These are phyloP conservation scores for Tillandsia fasciculata DNA, from an alignment of 176 grass and related monocot species.

Conservation along the genomic window DNA sequence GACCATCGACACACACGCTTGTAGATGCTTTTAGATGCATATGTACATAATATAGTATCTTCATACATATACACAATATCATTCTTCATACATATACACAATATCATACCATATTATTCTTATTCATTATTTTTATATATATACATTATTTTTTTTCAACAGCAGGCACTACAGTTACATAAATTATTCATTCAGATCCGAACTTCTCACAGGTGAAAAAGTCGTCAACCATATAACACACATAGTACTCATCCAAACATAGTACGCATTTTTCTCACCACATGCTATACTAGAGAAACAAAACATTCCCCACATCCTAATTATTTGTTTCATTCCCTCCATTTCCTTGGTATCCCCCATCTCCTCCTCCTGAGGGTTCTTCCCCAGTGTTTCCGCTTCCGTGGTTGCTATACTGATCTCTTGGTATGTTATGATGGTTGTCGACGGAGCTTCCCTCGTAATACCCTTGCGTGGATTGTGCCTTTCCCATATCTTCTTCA, in stretches of 20 bases:
- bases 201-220: too few species aligned
- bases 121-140: too few species aligned
- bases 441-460: conserved; percentile 18
- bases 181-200: too few species aligned
- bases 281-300: background rate
- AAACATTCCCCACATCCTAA: background rate
- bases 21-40: too few species aligned
- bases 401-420: conserved; percentile 25
- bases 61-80: too few species aligned
- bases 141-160: too few species aligned
- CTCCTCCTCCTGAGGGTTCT: conserved; percentile 1
- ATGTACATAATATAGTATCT: too few species aligned
- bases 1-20: too few species aligned
- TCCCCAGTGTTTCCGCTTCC: conserved; percentile 4
- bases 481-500: conserved; percentile 13
- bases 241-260: background rate
- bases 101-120: too few species aligned
- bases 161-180: too few species aligned
- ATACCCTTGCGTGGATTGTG: conserved; percentile 1
- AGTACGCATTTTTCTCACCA: background rate
- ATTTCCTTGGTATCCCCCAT: conserved; percentile 12
- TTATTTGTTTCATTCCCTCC: conserved; percentile 12
- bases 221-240: too few species aligned
- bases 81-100: too few species aligned
- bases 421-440: conserved; percentile 36